phyloP scores from a whole-genome alignment of 2,329 filamentous ascomycete genomes.

The Penicillium capsulatum region DNA sequence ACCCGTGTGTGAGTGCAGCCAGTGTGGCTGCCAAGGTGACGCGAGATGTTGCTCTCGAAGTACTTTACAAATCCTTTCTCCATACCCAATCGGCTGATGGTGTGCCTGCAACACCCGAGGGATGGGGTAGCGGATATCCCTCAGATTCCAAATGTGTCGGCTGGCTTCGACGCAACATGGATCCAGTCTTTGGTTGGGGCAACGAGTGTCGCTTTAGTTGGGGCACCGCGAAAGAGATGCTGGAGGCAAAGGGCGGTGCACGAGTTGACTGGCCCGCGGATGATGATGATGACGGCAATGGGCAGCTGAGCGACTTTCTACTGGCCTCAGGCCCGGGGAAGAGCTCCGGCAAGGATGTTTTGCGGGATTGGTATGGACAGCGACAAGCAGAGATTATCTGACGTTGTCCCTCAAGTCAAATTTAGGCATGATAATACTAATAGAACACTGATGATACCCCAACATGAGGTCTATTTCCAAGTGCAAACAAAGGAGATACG shows the following conservation, averaged over 20 bases:
- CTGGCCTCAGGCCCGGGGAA: slow-evolving; percentile 35
- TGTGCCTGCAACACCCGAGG: slow-evolving; percentile 36
- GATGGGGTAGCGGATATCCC: slow-evolving; percentile 92
- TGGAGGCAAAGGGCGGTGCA: slow-evolving; percentile 69
- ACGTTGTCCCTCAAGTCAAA: slow-evolving; percentile 21
- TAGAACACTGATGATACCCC: slow-evolving; percentile 29
- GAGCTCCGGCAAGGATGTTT: slow-evolving; percentile 61
- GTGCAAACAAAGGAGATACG: slow-evolving; percentile 16
- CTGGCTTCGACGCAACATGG: slow-evolving; percentile 84
- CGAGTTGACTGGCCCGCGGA: slow-evolving; percentile 80
- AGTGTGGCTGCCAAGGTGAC: slow-evolving; percentile 96
- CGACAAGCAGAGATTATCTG: slow-evolving; percentile 69
- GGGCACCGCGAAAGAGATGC: slow-evolving; percentile 89
- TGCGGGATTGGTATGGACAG: slow-evolving; percentile 75
- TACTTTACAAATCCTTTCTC: slow-evolving; percentile 60
- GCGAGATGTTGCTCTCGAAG: slow-evolving; percentile 80
- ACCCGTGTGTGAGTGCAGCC: slow-evolving; percentile 87
- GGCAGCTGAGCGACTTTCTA: slow-evolving; percentile 75
- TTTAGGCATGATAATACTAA: slow-evolving; percentile 15
- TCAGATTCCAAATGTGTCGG: slow-evolving; percentile 73
- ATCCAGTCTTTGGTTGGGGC: slow-evolving; percentile 93
- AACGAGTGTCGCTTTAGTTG: slow-evolving; percentile 91
- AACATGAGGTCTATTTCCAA: slow-evolving; percentile 9
- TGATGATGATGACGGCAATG: slow-evolving; percentile 63
- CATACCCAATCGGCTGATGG: slow-evolving; percentile 28